Base-by-base conservation (phyloP, 2,329 filamentous ascomycete genomes). In the Sarocladiaceae sp. region DNA sequence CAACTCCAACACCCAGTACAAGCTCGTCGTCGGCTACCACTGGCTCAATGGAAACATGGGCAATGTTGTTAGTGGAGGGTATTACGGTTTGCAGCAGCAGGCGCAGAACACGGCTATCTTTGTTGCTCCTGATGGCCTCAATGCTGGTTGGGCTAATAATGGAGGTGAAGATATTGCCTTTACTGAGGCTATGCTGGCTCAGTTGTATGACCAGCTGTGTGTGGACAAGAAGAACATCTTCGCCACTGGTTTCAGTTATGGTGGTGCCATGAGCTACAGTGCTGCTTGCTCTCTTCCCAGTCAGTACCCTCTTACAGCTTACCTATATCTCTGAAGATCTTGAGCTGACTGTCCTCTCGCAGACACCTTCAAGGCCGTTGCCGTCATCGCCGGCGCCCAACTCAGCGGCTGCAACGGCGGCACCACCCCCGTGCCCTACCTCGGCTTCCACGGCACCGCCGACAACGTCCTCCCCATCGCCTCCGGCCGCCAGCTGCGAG, bases 191-290 rank as follows among this genome's bases (percentile, higher is more conserved):
- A 67, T 76, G 50, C 56, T 73, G 31, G 59, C 64, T 25, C 62
- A 60, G 10, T 60, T 74, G 26, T 66, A 73, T 54, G 55, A 59
- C 5, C 64, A 68, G 23, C 67, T 76, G 36, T 76, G 74, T 54
- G 60, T 76, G 25, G 66, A 77, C 53, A 61, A 69, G 53, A 62
- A 60, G 39, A 64, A 67, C 50, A 64, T 70, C 52, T 76, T 74
- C 59, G 64, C 70, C 23, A 71, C 70, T 1, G 72, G 71, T n/a
- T 75, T 71, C 60, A 71, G 68, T 54, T 74, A 72, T 57, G 72
- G 73, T 33, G 71, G 64, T 36, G 66, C 68, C 40, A 75, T 76
- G 69, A 66, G 64, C 3, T 71, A 65, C 58, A 62, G 67, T 1
- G 58, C 74, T 13, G 72, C 73, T 3, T 76, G 72, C 56, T 65